Evolutionary conservation across 1,284 basidiomycete species (phyloP).

Genomic region (Porogramme epimiltina): DNA sequence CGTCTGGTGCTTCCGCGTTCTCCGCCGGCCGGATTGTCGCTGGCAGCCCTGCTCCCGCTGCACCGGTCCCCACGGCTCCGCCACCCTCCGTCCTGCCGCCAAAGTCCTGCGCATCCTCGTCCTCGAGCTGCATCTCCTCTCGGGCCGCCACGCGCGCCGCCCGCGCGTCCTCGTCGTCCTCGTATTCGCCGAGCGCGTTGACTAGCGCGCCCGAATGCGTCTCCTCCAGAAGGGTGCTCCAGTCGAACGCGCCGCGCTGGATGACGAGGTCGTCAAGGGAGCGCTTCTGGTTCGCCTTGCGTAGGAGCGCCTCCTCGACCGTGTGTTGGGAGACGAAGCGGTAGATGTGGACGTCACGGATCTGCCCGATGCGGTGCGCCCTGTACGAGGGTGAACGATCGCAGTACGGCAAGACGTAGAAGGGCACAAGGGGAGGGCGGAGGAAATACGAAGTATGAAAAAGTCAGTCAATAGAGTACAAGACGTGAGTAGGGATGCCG

Average conservation of each 20-base stretch:
- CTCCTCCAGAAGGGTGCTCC: conserved; percentile 76
- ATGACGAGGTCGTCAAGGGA: conserved; percentile 92
- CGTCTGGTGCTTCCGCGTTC: no score
- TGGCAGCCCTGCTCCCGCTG: no score
- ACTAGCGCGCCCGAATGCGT: conserved; percentile 51
- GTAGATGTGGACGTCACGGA: conserved; percentile 96
- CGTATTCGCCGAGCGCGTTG: conserved; percentile 79
- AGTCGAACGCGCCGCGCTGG: conserved; percentile 93
- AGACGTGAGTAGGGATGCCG: neutral
- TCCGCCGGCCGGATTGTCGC: conserved; percentile 26
- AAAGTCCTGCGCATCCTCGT: conserved; percentile 80
- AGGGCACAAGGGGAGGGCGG: neutral
- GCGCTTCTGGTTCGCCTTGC: conserved; percentile 96
- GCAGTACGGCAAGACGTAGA: no score
- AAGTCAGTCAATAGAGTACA: neutral
- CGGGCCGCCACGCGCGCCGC: conserved; percentile 80
- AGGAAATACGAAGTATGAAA: neutral
- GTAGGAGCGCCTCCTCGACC: conserved; percentile 95
- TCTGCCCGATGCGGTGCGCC: conserved; percentile 94
- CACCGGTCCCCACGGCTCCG: conserved; percentile 40
- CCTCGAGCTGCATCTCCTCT: conserved; percentile 71
- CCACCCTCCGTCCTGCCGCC: conserved; percentile 44
- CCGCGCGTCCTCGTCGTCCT: conserved; percentile 85
- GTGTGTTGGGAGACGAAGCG: conserved; percentile 92
- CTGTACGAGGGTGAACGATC: conserved; percentile 38